Evolutionary conservation across 805 yeast species (phyloP).

Genomic region (Scheffersomyces lignosus): DNA sequence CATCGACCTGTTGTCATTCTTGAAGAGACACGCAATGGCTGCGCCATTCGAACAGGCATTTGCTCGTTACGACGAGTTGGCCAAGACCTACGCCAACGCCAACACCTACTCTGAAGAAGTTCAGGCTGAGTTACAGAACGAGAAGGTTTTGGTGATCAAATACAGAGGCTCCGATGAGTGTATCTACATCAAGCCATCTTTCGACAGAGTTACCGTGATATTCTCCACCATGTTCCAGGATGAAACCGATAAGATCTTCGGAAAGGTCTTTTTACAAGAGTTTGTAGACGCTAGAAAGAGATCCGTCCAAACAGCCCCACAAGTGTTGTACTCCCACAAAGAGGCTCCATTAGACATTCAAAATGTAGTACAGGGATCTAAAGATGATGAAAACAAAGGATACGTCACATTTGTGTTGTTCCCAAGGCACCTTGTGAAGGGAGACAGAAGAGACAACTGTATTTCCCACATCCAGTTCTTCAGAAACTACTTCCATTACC

Average conservation of each 20-base stretch:
- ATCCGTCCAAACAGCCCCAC: constrained; percentile 97
- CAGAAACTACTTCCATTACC: constrained; percentile 97
- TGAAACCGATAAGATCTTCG: constrained; percentile 91
- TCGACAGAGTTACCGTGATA: constrained; percentile 94
- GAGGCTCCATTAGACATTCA: constrained; percentile 88
- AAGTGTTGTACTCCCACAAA: constrained; percentile 83
- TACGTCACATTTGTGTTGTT: constrained; percentile 71
- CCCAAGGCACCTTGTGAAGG: constrained; percentile 70
- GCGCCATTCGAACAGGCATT: constrained; percentile 93
- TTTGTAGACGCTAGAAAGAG: constrained; percentile 95
- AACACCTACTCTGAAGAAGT: constrained; percentile 46
- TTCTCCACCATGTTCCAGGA: constrained; percentile 94
- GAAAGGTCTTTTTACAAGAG: constrained; percentile 87
- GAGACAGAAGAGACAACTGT: constrained; percentile 76
- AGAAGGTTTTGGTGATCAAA: constrained; percentile 65
- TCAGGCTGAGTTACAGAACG: constrained; percentile 45
- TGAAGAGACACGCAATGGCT: constrained; percentile 86
- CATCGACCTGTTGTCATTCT: constrained; percentile 64
- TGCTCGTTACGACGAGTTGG: constrained; percentile 68
- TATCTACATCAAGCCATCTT: constrained; percentile 86
- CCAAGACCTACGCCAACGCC: constrained; percentile 44
- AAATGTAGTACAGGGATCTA: constrained; percentile 40
- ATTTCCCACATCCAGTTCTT: constrained; percentile 89
- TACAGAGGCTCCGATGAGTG: constrained; percentile 88
- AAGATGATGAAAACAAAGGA: constrained; percentile 46